Evolutionary conservation across 768 basidiomycete genomes (phyloP), one percentile per base, ranked within the genome.

Genomic region (Cyathus striatus): DNA sequence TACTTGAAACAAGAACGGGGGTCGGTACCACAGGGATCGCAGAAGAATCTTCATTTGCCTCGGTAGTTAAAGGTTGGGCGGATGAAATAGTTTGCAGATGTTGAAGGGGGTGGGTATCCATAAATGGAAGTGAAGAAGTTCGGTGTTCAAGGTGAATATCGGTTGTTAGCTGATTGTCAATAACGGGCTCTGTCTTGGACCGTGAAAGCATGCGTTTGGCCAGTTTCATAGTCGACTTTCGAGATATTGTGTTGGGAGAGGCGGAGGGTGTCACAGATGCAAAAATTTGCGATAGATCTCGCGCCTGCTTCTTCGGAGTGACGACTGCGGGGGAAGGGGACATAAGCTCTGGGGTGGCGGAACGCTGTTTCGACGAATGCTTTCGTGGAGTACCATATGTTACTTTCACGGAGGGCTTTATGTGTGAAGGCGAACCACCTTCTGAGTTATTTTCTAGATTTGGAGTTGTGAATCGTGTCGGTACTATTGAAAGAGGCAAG

Each of bases 121-220:
- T 20, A 30, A 51, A 61, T 3, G 70, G 67, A 14, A 72, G 48
- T 9, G 70, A 70, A 3, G 64, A 53, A 5, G 65, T 72, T 10
- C 69, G 59, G 9, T 62, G 62, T 5, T 62, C 5, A 27, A 18
- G n/a, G n/a, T n/a, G 20, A 20, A 36, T 22, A 2, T 38, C 25
- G 6, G 44, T 40, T 14, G 17, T 38, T 2, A 49, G 49, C 38
- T 59, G 51, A 42, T 53, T 61, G 35, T 66, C 67, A 38, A 77
- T 53, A 4, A 73, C 75, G 1, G 79, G 67, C 21, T 84, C 83
- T 0, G 85, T 87, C 43, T 69, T 76, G 10, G 83, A 80, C 1
- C 85, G 74, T 6, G 73, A 72, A 1, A 88, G 75, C 86, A 89
- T 89, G 17, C 85, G 81, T 44, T 78, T 81, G 9, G 82, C 73